phyloP scores from a whole-genome alignment of 371 early-diverging fungal species.

The Circinella umbellata region DNA sequence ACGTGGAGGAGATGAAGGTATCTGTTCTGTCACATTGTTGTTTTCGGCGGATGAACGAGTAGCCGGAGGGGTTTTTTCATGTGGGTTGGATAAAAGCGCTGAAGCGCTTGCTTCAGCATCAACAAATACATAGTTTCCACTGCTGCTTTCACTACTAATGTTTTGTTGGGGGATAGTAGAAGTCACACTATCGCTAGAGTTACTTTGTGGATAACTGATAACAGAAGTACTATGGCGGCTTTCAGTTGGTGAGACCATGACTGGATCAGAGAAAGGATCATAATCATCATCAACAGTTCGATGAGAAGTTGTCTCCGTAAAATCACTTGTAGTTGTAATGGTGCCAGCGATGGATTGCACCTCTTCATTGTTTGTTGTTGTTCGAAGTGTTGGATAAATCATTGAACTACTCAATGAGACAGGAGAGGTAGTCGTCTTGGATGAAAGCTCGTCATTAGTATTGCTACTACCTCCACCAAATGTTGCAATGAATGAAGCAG shows the following conservation, averaged over 20 bases:
- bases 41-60: background rate
- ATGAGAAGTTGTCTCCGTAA: background rate
- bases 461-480: slow-evolving; percentile 3
- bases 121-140: slow-evolving; percentile 3
- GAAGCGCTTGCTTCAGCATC: background rate
- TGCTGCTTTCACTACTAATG: slow-evolving; percentile 4
- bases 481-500: background rate
- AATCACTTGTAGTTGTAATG: background rate
- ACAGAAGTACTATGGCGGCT: slow-evolving; percentile 9
- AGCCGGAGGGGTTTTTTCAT: slow-evolving; percentile 4
- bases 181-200: background rate
- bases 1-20: background rate
- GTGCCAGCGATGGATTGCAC: background rate
- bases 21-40: background rate
- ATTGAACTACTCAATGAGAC: slow-evolving; percentile 6
- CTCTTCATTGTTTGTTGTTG: slow-evolving; percentile 6
- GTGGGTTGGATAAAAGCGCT: background rate
- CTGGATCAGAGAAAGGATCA: slow-evolving; percentile 10
- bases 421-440: background rate
- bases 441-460: too few relatives aligned
- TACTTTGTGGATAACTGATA: slow-evolving; percentile 2
- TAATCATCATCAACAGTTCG: background rate
- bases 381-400: slow-evolving; percentile 24
- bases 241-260: background rate
- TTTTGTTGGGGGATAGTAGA: background rate